Evolutionary conservation across 2,329 filamentous ascomycete species (phyloP).

Genomic region (Fusarium napiforme): DNA sequence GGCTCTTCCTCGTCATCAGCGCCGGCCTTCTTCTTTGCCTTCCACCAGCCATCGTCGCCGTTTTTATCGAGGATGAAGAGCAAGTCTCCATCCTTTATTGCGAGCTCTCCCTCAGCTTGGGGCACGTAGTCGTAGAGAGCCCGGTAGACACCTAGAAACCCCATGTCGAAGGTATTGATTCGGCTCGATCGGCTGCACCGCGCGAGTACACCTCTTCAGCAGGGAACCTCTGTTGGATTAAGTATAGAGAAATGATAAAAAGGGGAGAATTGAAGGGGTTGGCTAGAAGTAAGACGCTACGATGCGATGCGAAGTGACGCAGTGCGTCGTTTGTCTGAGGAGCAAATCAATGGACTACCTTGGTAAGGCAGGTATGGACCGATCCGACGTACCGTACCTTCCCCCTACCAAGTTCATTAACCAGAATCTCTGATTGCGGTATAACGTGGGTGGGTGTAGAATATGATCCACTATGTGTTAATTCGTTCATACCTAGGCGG

Average conservation of each 20-base stretch:
- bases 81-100: constrained; percentile 85
- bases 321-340: constrained; percentile 47
- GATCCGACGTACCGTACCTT: constrained; percentile 21
- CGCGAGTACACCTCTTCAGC: constrained; percentile 33
- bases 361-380: constrained; percentile 33
- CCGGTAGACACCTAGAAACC: constrained; percentile 89
- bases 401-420: constrained; percentile 35
- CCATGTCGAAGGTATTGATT: constrained; percentile 67
- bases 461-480: constrained; percentile 5
- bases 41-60: constrained; percentile 88
- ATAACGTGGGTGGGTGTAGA: not conserved
- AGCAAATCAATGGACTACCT: constrained; percentile 34
- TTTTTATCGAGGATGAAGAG: constrained; percentile 90
- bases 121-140: constrained; percentile 94
- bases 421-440: constrained; percentile 14
- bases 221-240: constrained; percentile 10
- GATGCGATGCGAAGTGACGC: constrained; percentile 43
- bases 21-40: constrained; percentile 88
- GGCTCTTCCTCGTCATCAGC: constrained; percentile 90
- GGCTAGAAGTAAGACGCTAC: constrained; percentile 22
- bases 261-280: not conserved
- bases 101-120: constrained; percentile 85
- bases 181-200: constrained; percentile 35
- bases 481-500: not conserved
- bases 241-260: constrained; percentile 5